phyloP scores from a whole-genome alignment of 1,284 basidiomycete species.

The Pterula multifida region DNA sequence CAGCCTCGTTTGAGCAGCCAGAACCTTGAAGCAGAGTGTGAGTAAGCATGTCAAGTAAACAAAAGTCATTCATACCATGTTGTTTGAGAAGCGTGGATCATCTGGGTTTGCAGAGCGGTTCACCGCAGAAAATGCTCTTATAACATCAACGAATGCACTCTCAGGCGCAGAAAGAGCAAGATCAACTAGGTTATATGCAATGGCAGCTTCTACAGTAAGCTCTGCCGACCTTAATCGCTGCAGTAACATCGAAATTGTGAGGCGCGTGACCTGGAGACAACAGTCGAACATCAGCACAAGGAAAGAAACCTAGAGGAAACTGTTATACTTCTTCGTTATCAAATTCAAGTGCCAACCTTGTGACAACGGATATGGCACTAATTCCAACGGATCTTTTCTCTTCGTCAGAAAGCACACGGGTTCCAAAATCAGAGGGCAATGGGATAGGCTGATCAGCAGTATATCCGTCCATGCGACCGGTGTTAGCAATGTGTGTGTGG shows the following conservation, averaged over 20 bases:
- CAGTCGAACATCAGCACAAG: background rate
- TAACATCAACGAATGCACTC: constrained; percentile 75
- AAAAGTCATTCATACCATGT: constrained; percentile 50
- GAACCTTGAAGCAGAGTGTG: constrained; percentile 31
- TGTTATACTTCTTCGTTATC: constrained; percentile 58
- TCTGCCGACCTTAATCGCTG: constrained; percentile 82
- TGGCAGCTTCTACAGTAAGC: constrained; percentile 79
- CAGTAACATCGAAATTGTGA: constrained; percentile 86
- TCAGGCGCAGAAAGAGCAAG: constrained; percentile 74
- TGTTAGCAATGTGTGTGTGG: constrained; percentile 28
- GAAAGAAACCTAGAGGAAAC: background rate
- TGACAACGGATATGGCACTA: constrained; percentile 84
- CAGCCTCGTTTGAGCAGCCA: constrained; percentile 81
- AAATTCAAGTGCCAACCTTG: constrained; percentile 75
- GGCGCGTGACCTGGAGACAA: constrained; percentile 53
- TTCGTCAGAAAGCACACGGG: constrained; percentile 66
- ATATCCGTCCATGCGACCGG: constrained; percentile 39
- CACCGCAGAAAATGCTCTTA: constrained; percentile 77
- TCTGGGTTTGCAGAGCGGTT: constrained; percentile 77
- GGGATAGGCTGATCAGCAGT: background rate
- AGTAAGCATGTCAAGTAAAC: background rate
- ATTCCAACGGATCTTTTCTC: constrained; percentile 79
- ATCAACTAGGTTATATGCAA: constrained; percentile 86
- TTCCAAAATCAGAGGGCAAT: constrained; percentile 18
- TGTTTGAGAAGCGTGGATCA: constrained; percentile 76